Percentiles rank a stretch among this genome's conserved stretches.
phyloP scores from a whole-genome alignment of 1,284 basidiomycete genomes.

The Agaricales sp. region DNA sequence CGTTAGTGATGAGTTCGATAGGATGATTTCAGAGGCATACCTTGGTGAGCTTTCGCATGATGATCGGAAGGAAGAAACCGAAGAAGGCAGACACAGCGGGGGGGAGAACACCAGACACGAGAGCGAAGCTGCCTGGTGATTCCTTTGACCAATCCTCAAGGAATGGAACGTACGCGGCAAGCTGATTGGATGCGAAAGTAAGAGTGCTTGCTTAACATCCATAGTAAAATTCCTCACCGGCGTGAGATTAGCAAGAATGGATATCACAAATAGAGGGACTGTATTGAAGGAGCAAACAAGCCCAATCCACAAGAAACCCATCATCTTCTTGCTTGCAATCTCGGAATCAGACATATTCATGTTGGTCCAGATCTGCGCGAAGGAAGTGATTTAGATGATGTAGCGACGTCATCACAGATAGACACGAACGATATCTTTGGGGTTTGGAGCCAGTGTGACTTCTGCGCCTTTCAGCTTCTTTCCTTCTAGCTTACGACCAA shows the following conservation, averaged over 20 bases:
- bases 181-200: constrained; percentile 20
- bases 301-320: constrained; percentile 70
- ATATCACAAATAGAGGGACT: constrained; percentile 75
- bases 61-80: constrained; percentile 77
- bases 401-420: too few species aligned
- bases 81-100: constrained; percentile 84
- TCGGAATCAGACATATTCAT: constrained; percentile 65
- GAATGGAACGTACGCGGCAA: constrained; percentile 64
- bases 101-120: constrained; percentile 83
- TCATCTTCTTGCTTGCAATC: constrained; percentile 51
- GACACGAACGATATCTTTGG: constrained; percentile 76
- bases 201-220: constrained; percentile 2
- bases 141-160: constrained; percentile 54
- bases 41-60: constrained; percentile 72
- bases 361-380: constrained; percentile 73
- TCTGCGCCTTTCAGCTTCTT: constrained; percentile 68
- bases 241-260: constrained; percentile 71
- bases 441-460: constrained; percentile 72
- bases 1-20: neutral
- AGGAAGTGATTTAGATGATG: neutral
- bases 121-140: constrained; percentile 54
- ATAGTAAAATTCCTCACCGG: constrained; percentile 34
- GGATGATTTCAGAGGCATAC: constrained; percentile 14
- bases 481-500: constrained; percentile 55
- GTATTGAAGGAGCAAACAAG: constrained; percentile 87